Evolutionary conservation across 352 stramenopile species (phyloP).

Genomic region (Phytophthora pseudosyringae): DNA sequence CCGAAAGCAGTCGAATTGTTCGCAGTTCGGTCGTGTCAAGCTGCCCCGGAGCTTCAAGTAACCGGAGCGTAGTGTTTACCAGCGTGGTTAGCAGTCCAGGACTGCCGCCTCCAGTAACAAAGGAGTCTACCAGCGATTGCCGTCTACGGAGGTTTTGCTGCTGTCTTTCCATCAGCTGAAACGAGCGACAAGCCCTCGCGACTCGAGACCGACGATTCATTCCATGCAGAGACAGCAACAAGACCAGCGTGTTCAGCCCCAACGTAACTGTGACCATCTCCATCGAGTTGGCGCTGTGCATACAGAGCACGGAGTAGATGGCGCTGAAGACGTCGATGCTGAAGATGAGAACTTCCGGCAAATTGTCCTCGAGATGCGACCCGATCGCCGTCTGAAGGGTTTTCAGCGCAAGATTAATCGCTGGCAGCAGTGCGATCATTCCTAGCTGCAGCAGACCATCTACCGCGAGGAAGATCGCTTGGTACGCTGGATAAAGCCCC

Average conservation of each 20-base stretch:
- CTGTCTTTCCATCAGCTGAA: constrained; percentile 31
- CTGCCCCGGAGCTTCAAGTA: constrained; percentile 34
- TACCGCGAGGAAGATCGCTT: constrained; percentile 36
- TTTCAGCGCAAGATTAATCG: constrained; percentile 50
- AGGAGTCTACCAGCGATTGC: constrained; percentile 21
- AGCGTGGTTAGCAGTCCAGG: constrained; percentile 28
- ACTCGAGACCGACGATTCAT: constrained; percentile 30
- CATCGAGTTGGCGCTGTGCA: constrained; percentile 39
- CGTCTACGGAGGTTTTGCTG: constrained; percentile 17
- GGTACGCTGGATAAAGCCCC: constrained; percentile 43
- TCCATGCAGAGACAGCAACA: constrained; percentile 29
- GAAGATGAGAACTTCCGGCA: constrained; percentile 43
- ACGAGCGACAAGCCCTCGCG: constrained; percentile 26
- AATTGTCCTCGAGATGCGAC: constrained; percentile 30
- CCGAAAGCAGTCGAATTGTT: constrained; percentile 35
- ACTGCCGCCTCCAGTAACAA: constrained; percentile 12
- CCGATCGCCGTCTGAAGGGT: constrained; percentile 40
- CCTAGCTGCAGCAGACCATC: constrained; percentile 14
- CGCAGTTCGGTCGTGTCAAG: constrained; percentile 24
- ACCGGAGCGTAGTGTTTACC: constrained; percentile 17
- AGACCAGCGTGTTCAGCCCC: constrained; percentile 21
- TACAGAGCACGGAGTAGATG: constrained; percentile 44
- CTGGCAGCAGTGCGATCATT: constrained; percentile 35
- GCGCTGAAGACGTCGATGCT: constrained; percentile 48
- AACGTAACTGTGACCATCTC: constrained; percentile 28